Evolutionary conservation across 2,329 filamentous ascomycete genomes (phyloP), one percentile per base, ranked within the genome.

Genomic region (Botrytis sinoallii): DNA sequence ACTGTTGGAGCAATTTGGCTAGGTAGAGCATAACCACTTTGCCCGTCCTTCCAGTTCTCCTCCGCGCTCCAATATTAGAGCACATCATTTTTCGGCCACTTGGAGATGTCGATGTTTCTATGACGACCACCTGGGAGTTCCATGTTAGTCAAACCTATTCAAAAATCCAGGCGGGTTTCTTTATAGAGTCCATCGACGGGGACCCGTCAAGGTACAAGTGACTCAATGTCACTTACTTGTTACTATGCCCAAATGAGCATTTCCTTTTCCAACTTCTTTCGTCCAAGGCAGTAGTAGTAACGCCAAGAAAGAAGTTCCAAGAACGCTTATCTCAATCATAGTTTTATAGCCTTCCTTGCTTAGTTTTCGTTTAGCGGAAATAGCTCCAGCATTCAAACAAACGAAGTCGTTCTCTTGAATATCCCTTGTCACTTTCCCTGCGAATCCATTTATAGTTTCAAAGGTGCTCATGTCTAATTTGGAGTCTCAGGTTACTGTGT

Each of bases 291-390:
- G 80, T 18, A 91, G 82, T 2, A 89, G 79, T 4, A 89, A 75
- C 0, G 83, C 86, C 10, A 91, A 81, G 1, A 90, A 82, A 10
- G 85, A 83, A 1, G 87, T 90, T 3, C 87, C 88, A 2, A 91
- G 80, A 1, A 85, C 83, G 77, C 90, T 90, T 76, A 89, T 86
- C 78, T 90, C 88, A 18, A 91, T 75, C 2, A 84, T 86, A 71
- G 84, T 81, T 74, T 88, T 86, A 82, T 84, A 88, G 9, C 85
- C 86, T 46, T 85, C 84, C 2, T 74, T 42, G 3, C 77, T 75
- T 16, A 75, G 35, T 55, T 52, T 71, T 25, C 77, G 79, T 1
- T 60, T 68, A 1, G 72, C 74, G 14, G 74, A 75, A n/a, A 78
- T 66, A 14, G 78, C 63, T 12, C 80, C 80, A 32, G 80, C 80